Base-by-base conservation (phyloP, 108 stramenopile species). In the Mayamaea pseudoterrestris region DNA sequence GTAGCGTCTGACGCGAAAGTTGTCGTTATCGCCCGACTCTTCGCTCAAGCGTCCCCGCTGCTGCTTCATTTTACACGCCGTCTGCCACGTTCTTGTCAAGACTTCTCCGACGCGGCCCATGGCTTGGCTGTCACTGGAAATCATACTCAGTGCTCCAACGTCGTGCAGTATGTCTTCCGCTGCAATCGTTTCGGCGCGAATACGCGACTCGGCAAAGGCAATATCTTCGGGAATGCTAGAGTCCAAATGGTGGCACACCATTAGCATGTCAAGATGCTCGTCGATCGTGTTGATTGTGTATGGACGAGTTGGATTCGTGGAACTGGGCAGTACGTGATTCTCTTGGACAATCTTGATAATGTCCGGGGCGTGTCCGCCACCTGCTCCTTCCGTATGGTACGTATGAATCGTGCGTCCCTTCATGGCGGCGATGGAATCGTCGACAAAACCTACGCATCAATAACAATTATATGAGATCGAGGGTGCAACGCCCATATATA, bases 81-180 rank as follows among this genome's bases (percentile, higher is more conserved):
- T 98, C 59, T 98, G 94, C 97, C 97, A 98, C 2, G 97, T 96
- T 18, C 97, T 62, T 1, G 88, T 84, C 60, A 98, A 89, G 35
- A 98, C 97, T 72, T 98, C 97, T 30, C 97, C 97, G 20, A 95
- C 85, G 32, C 97, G 78, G 1, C 97, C 97, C 97, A 98, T 98
- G 50, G 97, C 97, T 61, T 92, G 94, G 18, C 78, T 78, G 44
- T 93, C 92, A 39, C 68, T 67, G 6, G 87, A 83, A 40, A 98
- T 86, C 71, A 93, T 96, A 31, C 77, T 78, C 35, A 98, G 90
- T 30, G 97, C 97, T 21, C 97, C 97, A 46, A 93, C 74, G 61
- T 98, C 97, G 56, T 98, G 97, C 29, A 98, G 67, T 26, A 98
- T 86, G 52, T 98, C 97, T 61, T 98, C 97, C 22, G 97, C 97